Evolutionary conservation across 1,284 basidiomycete species (phyloP), one percentile per base, ranked within the genome.

Genomic region (Ustilago hordei): DNA sequence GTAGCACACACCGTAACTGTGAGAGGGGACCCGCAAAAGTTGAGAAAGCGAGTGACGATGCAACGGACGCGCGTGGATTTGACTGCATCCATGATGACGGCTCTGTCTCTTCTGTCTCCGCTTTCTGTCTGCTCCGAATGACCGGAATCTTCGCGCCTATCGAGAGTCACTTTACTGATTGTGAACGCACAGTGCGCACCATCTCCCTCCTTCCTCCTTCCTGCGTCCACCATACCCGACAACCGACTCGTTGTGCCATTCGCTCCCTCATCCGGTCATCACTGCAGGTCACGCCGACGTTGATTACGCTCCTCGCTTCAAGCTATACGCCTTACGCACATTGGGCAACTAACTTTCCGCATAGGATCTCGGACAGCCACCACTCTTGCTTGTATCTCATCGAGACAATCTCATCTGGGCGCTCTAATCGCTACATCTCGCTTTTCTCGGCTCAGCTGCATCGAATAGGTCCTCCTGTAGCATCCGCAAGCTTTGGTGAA

Each of bases 61-160:
- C 45, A 31, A 32, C 48, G 48, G 66, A 69, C 55, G 66, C 66
- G 66, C 59, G 66, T 60, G 67, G 67, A 55, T 59, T 63, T 69
- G 67, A 11, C 48, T 50, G 48, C 48, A 50, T 50, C 48, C 11
- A 32, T 45, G n/a, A 45, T 45, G 43, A 45, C 19, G 19, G n/a
- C n/a, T 11, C 12, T 61, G 36, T 50, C 13, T 53, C 38, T 19
- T 35, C 17, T 32, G 23, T 28, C 15, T 48, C 35, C 36, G 13
- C 23, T 39, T 38, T 55, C 54, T n/a, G 8, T 36, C 19, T 50
- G 11, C 5, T 13, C 57, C 13, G n/a, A 19, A 11, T 19, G 43
- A 48, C 57, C 57, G 32, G 43, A 59, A 59, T 59, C 57, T 59
- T 59, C 57, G 15, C 32, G 57, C 48, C 48, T 45, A 31, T 31